Base-by-base conservation (phyloP, 139 green algal species). In the Volvox africanus region DNA sequence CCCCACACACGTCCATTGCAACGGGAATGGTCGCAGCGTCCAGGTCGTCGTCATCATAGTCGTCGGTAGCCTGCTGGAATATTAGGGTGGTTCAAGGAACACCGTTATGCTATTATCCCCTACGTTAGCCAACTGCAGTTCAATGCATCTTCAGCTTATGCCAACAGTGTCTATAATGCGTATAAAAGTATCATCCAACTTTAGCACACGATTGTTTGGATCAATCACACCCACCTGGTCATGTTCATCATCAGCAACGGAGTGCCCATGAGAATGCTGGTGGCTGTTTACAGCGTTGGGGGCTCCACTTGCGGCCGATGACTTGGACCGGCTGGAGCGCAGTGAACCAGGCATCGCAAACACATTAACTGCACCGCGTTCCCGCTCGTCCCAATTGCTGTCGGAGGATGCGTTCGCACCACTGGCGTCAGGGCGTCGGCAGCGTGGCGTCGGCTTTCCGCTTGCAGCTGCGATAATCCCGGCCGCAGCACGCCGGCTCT, bases 371-470 rank as follows among this genome's bases (percentile, higher is more conserved):
- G 26, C 5, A 21, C 28, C 44, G 28, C 44, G 85, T 50, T 82
- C 71, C 55, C 85, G 85, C 86, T 62, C 86, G 81, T 91, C 80
- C 90, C 86, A 68, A 77, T 68, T 87, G 82, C 28, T 82, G 37
- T 89, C 69, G 24, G 28, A 24, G 80, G 30, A 20, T 28, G 37
- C 44, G 16, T 28, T 37, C 30, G 35, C 30, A 28, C n/a, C 24
- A 30, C 30, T 37, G 17, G 50, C 86, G 33, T 67, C 24, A 30
- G 26, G 55, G 3, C 50, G 67, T n/a, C 86, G 67, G 76, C 33
- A n/a, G 76, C 76, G 87, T 35, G 76, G 87, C 68, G 79, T 65
- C n/a, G 91, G 86, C 79, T 93, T 86, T 24, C 9, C 30, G n/a
- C 35, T 33, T 19, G 62, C 77, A 26, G 86, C 84, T 35, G 91